Evolutionary conservation across 1,139 yeast genomes (phyloP).

Genomic region (Suhomyces panamericanus): DNA sequence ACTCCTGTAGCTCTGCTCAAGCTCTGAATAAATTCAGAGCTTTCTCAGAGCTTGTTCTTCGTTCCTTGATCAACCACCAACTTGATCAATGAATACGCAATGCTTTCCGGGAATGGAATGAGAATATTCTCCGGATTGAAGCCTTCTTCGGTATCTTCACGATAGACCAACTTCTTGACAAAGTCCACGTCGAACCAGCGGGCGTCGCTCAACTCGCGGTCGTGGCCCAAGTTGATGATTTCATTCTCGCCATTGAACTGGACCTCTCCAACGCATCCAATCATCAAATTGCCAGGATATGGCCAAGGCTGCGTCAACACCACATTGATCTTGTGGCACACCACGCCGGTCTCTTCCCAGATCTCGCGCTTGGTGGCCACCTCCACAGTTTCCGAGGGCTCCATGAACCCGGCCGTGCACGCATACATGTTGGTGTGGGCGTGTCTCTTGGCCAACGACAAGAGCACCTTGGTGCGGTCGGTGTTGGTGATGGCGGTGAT

Average conservation of each 20-base stretch:
- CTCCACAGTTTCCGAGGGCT: constrained; percentile 90
- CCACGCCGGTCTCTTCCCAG: constrained; percentile 94
- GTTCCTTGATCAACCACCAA: constrained; percentile 43
- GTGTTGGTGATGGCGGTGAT: constrained; percentile 75
- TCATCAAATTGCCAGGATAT: constrained; percentile 88
- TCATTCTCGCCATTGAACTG: constrained; percentile 64
- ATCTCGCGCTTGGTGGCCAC: constrained; percentile 85
- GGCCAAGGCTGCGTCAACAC: constrained; percentile 94
- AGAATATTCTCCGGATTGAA: constrained; percentile 42
- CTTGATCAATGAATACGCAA: constrained; percentile 45
- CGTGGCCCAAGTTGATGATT: constrained; percentile 70
- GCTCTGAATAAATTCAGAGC: neutral
- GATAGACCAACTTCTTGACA: constrained; percentile 47
- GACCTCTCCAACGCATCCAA: constrained; percentile 79
- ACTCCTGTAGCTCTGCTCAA: no score
- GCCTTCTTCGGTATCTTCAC: constrained; percentile 26
- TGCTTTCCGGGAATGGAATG: constrained; percentile 44
- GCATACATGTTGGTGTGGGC: constrained; percentile 59
- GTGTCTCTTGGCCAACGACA: constrained; percentile 66
- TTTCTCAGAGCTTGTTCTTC: constrained; percentile 7
- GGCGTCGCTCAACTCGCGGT: constrained; percentile 81
- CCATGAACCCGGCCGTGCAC: constrained; percentile 93
- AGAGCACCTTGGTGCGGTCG: constrained; percentile 60
- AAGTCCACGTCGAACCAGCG: constrained; percentile 71
- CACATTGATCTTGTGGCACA: constrained; percentile 57